Percentiles rank a stretch among this genome's conserved stretches.
Conservation (phyloP, 2,329 filamentous ascomycete species). For the Aspergillus sclerotialis region DNA sequence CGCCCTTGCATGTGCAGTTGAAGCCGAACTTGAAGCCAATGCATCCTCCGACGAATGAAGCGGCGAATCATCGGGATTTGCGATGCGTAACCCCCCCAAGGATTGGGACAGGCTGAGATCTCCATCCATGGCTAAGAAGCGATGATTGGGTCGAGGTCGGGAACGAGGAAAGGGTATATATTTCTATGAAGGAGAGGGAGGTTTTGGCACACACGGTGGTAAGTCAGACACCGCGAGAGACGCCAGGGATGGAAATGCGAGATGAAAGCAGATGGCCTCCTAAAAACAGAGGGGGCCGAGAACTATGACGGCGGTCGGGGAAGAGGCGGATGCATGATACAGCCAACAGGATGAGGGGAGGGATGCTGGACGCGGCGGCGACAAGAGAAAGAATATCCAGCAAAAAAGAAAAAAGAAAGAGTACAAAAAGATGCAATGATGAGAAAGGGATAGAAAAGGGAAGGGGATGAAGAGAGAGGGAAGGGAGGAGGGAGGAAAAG, state of each 20-base stretch:
- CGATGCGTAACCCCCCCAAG: slow-evolving; percentile 89
- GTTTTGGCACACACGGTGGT: too few relatives aligned
- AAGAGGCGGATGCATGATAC: slow-evolving; percentile 25
- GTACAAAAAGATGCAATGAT: too few relatives aligned
- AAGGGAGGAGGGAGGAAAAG: slow-evolving; percentile 6
- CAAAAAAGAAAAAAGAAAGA: too few relatives aligned
- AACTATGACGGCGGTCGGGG: slow-evolving; percentile 27
- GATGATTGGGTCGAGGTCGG: slow-evolving; percentile 2
- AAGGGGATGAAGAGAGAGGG: slow-evolving; percentile 1
- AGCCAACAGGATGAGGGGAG: slow-evolving; percentile 5
- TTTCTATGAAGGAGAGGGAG: neutral
- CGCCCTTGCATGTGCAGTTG: slow-evolving; percentile 18
- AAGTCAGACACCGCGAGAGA: too few relatives aligned
- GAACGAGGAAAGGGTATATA: slow-evolving; percentile 3
- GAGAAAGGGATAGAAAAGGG: neutral
- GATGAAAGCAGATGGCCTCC: too few relatives aligned
- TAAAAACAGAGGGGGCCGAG: slow-evolving; percentile 14
- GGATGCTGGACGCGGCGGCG: too few relatives aligned
- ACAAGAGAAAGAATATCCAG: too few relatives aligned
- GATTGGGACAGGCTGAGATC: slow-evolving; percentile 89
- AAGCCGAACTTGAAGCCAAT: slow-evolving; percentile 14
- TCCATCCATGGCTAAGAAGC: slow-evolving; percentile 62
- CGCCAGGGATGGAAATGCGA: too few relatives aligned
- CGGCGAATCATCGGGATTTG: slow-evolving; percentile 78
- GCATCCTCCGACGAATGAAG: slow-evolving; percentile 30